phyloP scores from a whole-genome alignment of 2,329 filamentous ascomycete species.

The Cadophora gregata region DNA sequence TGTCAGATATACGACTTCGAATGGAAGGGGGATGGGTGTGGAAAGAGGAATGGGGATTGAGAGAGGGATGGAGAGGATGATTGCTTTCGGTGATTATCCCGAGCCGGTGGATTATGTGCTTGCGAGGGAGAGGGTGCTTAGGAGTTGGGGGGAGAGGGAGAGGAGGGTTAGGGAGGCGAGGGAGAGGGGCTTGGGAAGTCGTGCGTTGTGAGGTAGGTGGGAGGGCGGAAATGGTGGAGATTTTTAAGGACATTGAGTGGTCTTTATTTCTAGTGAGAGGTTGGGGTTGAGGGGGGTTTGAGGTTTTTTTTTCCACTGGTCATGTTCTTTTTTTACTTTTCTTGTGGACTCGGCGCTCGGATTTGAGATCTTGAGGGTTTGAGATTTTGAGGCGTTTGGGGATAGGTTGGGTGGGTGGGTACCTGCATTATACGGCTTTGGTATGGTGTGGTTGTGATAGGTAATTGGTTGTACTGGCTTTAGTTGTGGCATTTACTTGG shows the following conservation, averaged over 20 bases:
- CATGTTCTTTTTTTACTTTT: too few relatives aligned
- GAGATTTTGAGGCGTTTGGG: too few relatives aligned
- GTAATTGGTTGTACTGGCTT: background rate
- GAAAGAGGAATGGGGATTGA: background rate
- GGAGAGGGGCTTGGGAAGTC: slow-evolving; percentile 7
- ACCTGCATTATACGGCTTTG: background rate
- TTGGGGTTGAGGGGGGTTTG: too few relatives aligned
- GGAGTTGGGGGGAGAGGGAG: slow-evolving; percentile 27
- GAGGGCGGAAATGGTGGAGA: background rate
- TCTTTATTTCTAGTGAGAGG: too few relatives aligned
- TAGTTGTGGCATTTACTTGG: background rate
- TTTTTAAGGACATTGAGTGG: background rate
- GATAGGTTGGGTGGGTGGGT: background rate
- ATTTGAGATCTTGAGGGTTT: too few relatives aligned
- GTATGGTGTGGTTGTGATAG: too few relatives aligned
- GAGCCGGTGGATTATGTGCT: slow-evolving; percentile 31
- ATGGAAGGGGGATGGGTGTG: background rate
- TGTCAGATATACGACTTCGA: background rate
- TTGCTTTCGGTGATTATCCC: slow-evolving; percentile 39
- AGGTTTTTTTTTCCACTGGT: too few relatives aligned
- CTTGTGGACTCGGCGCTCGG: too few relatives aligned
- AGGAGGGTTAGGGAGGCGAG: slow-evolving; percentile 16
- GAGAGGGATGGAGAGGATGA: slow-evolving; percentile 31
- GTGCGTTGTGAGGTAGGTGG: background rate
- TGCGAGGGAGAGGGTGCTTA: slow-evolving; percentile 31